Evolutionary conservation across 129 eudicot species (phyloP).

Genomic region (Centaurea solstitialis): DNA sequence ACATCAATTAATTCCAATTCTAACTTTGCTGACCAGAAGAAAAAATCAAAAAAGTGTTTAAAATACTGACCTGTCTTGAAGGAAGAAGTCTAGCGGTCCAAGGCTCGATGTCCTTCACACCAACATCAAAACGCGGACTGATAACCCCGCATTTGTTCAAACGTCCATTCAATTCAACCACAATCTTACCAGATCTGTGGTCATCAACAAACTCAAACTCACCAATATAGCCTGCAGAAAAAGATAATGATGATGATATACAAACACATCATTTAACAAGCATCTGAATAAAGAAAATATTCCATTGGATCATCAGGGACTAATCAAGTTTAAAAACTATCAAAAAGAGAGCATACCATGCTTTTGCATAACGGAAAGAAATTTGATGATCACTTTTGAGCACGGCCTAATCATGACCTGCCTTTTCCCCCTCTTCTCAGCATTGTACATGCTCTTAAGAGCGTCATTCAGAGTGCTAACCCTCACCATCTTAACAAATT

Average conservation of each 20-base stretch:
- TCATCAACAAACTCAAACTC: constrained; percentile 79
- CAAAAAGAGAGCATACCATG: constrained; percentile 37
- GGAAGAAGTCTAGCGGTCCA: constrained; percentile 81
- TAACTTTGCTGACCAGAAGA: background rate
- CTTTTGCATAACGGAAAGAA: constrained; percentile 69
- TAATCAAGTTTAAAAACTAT: background rate
- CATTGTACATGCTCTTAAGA: constrained; percentile 75
- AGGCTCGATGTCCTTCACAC: constrained; percentile 67
- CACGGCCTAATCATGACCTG: constrained; percentile 81
- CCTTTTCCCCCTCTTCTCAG: constrained; percentile 71
- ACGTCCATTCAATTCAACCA: constrained; percentile 66
- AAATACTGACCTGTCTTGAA: constrained; percentile 59
- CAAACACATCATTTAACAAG: background rate
- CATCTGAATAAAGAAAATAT: background rate
- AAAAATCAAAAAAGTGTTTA: background rate
- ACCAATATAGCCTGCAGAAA: constrained; percentile 56
- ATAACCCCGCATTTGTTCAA: constrained; percentile 79
- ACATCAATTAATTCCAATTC: background rate
- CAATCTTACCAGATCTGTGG: constrained; percentile 74
- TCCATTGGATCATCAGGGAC: too few species aligned
- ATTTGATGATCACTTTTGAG: constrained; percentile 68
- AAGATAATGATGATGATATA: background rate
- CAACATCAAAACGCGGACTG: constrained; percentile 78
- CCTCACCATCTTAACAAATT: constrained; percentile 49
- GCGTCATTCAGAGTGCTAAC: constrained; percentile 67